Evolutionary conservation across 768 basidiomycete species (phyloP), one percentile per base, ranked within the genome.

Genomic region (Royoungia palumana): DNA sequence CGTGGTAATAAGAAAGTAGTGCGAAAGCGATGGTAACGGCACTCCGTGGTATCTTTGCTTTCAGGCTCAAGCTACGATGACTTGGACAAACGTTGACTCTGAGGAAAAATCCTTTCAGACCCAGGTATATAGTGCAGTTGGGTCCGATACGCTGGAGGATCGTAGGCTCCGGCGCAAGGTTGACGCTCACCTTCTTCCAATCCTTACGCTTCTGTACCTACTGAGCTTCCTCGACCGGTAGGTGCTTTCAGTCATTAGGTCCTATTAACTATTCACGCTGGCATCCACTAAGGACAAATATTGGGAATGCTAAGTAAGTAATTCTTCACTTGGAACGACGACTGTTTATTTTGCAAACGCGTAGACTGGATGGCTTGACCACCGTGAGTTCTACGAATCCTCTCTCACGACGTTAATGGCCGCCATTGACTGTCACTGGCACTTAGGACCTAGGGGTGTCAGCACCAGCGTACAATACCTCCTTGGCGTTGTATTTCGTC

Each of bases 401-500:
- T 39, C 17, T n/a, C 10, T 6, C 14, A 13, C 20, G 11, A 14
- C 32, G n/a, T 4, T 6, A 32, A 32, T n/a, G 10, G 22, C 12
- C 30, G 14, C 35, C 16, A 38, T 16, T 41, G 27, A 55, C 17
- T 13, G 13, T 41, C 28, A 24, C 17, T 13, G 13, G 40, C 28
- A 24, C 20, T 22, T 51, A 81, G 80, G 80, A 82, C 49, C 65
- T 82, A n/a, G 48, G 75, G 28, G 59, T 82, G 17, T 68, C 75
- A 16, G 61, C 73, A 6, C 62, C 79, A 0, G 76, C 72, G 42
- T 83, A 82, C 60, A 83, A 82, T 55, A 80, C 78, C 0, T 69
- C 78, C 2, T 62, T 85, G 16, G 78, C 80, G 0, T 55, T 84
- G 3, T 84, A 81, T 61, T 85, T 83, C 49, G 68, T 82, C 4